Evolutionary conservation across 2,329 filamentous ascomycete species (phyloP).

Genomic region (Fusarium staphyleae): DNA sequence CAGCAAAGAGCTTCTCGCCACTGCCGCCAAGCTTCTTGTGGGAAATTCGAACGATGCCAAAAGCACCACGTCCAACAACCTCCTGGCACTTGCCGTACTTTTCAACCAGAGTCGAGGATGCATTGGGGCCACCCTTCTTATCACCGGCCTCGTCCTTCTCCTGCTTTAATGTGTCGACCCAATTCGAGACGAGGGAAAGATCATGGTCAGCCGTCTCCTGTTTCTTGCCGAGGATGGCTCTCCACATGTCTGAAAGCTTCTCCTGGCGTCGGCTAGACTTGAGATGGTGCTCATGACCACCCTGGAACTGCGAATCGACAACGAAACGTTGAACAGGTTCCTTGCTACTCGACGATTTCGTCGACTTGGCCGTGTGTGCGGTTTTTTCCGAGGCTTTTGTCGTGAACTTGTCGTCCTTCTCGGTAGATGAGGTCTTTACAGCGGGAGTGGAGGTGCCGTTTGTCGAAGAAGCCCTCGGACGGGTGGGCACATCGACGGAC

Average conservation of each 20-base stretch:
- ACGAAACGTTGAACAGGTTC: constrained; percentile 60
- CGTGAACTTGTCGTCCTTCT: constrained; percentile 44
- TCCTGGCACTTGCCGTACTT: constrained; percentile 99
- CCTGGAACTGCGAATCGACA: constrained; percentile 59
- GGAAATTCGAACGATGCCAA: constrained; percentile 96
- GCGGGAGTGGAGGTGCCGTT: constrained; percentile 48
- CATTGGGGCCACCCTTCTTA: constrained; percentile 77
- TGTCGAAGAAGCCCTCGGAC: constrained; percentile 48
- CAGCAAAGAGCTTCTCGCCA: constrained; percentile 90
- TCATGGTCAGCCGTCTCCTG: constrained; percentile 80
- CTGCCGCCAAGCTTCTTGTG: constrained; percentile 89
- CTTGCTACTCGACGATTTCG: constrained; percentile 42
- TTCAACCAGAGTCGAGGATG: constrained; percentile 79
- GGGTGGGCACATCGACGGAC: constrained; percentile 45
- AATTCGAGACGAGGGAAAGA: constrained; percentile 90
- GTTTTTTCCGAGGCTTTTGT: constrained; percentile 40
- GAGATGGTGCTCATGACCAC: constrained; percentile 85
- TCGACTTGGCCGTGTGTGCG: constrained; percentile 39
- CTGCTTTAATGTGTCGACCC: constrained; percentile 91
- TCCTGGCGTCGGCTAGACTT: constrained; percentile 92
- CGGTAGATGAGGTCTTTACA: constrained; percentile 54
- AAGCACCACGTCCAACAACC: constrained; percentile 92
- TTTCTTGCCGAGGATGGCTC: constrained; percentile 84
- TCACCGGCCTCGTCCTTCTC: constrained; percentile 88
- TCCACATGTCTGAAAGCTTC: constrained; percentile 91